Conservation (phyloP, 139 green algal genomes). For the Chlamydomonas sphaeroides region DNA sequence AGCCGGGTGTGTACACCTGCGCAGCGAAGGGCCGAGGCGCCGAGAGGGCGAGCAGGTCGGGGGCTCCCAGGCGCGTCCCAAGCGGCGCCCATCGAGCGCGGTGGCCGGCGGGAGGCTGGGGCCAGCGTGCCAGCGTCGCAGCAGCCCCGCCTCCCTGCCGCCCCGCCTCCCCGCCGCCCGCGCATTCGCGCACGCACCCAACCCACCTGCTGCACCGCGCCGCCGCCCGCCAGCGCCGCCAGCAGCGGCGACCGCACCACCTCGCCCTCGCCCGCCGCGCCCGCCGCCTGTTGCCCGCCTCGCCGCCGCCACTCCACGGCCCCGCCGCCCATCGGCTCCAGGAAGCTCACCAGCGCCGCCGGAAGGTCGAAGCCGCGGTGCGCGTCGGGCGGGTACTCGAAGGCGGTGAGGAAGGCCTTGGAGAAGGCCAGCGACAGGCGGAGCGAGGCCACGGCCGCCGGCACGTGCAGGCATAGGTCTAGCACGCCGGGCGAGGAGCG, state of each 20-base stretch:
- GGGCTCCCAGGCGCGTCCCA: no score
- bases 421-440: slow-evolving; percentile 71
- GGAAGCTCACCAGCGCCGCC: slow-evolving; percentile 64
- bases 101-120: no score
- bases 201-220: slow-evolving; percentile 10
- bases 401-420: slow-evolving; percentile 73
- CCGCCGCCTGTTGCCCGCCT: neutral
- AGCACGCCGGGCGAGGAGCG: slow-evolving; percentile 60
- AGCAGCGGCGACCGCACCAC: slow-evolving; percentile 18
- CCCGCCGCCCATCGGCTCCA: neutral
- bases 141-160: no score
- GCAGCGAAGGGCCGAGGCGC: neutral
- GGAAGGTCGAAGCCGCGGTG: slow-evolving; percentile 91
- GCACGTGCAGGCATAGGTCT: slow-evolving; percentile 67
- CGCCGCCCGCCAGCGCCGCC: neutral
- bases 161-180: no score
- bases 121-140: no score
- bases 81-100: no score
- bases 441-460: neutral
- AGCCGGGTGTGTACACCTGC: slow-evolving; percentile 61
- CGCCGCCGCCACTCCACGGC: neutral
- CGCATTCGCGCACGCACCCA: no score
- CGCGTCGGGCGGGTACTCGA: slow-evolving; percentile 80
- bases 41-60: no score
- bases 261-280: neutral